A percentile compares a stretch with the other conserved stretches of the same genome.
Conservation (phyloP, 139 green algal species). For the Closterium sp. region DNA sequence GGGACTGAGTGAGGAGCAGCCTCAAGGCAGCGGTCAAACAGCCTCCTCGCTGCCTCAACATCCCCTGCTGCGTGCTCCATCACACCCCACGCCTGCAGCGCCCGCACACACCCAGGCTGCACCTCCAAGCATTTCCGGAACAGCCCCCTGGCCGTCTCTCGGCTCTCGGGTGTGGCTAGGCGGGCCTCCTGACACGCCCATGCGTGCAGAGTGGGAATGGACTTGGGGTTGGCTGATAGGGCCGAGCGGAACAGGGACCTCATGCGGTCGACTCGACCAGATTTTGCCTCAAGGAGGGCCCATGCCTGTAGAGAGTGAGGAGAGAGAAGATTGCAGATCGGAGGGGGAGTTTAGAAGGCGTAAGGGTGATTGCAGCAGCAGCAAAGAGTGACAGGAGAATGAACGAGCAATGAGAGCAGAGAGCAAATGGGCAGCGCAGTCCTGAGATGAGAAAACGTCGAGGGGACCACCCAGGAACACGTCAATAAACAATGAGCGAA, state of each 20-base stretch:
- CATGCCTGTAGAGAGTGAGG: not conserved
- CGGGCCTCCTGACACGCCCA: not conserved
- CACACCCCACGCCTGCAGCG: conserved; percentile 22
- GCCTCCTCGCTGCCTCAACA: not conserved
- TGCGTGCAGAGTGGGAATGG: not conserved
- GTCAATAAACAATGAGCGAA: too few species aligned
- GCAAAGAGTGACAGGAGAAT: not conserved
- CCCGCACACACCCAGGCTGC: not conserved
- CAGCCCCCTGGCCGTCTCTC: not conserved
- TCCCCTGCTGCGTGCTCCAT: conserved; percentile 18
- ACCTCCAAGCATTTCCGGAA: not conserved
- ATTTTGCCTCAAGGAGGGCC: not conserved
- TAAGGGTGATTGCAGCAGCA: not conserved
- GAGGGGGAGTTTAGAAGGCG: not conserved
- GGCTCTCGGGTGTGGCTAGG: not conserved
- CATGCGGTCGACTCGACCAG: not conserved
- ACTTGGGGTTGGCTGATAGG: not conserved
- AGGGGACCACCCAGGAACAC: too few species aligned
- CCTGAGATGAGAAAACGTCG: too few species aligned
- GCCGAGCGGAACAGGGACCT: not conserved
- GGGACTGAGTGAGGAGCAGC: not conserved
- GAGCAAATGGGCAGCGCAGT: not conserved
- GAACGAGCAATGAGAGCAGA: not conserved
- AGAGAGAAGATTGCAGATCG: not conserved
- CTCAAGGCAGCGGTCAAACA: not conserved